Evolutionary conservation across 23 red algal species (phyloP), one percentile per base, ranked within the genome.

Genomic region (Chondrus crispus): DNA sequence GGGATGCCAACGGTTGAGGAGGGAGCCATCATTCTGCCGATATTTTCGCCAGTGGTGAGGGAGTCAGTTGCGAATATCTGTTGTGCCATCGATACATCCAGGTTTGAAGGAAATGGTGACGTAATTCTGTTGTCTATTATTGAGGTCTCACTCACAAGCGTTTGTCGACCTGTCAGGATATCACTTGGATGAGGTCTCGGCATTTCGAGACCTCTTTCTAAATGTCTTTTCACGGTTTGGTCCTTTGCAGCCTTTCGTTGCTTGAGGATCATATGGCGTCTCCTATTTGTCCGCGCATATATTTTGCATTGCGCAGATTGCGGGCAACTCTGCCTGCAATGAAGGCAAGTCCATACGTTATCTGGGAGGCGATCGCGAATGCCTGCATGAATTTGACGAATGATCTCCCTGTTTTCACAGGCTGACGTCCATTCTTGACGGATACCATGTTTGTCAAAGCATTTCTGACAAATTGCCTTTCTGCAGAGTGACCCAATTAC

Each of bases 281-380:
- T 79, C 37, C 86, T 44, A 81, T 90, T 90, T n/a, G 86, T 90
- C 40, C 73, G 70, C 16, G 86, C 86, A 36, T 90, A 90, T 48
- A 90, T 90, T 37, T 90, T 90, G 41, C 86, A 90, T 37, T 90
- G 86, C 22, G 86, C 86, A 13, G 86, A 53, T 32, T 36, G 38
- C 18, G 86, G 86, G 30, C 86, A 90, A 62, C 14, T 79, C 11
- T 57, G 64, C 22, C 68, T 69, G 70, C 86, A 90, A 37, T 90
- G 86, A 9, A 74, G 86, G 43, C 86, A 90, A 3, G 72, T 90
- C 86, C 86, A 90, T 29, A 24, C 48, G 8, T 55, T 49, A 37
- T 81, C 86, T 35, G 72, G 86, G 20, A 81, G 70, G 48, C 11
- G 22, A 30, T 90, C 72, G 30, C 62, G 28, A 3, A 53, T 30